These are phyloP conservation scores for Colletotrichum sp. DNA, from an alignment of 2,329 filamentous ascomycete species.

Conservation along the genomic window DNA sequence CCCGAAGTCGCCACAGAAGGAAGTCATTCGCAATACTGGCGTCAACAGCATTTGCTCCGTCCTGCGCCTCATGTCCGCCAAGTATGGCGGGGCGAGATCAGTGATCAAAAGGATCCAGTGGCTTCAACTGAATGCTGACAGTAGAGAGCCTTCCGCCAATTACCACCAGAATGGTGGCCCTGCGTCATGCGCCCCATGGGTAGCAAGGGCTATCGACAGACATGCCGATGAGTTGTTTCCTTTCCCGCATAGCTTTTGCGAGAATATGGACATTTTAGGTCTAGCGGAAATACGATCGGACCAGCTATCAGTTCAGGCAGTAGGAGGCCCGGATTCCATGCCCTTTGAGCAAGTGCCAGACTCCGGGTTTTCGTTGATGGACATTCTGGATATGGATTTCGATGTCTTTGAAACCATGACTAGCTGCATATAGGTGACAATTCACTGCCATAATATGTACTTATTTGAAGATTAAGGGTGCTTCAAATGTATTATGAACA, in stretches of 20 bases:
- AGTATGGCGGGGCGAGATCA: not conserved
- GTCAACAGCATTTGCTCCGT: not conserved
- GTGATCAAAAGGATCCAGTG: not conserved
- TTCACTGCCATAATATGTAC: accelerated
- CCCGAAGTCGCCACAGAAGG: not conserved
- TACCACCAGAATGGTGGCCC: not conserved
- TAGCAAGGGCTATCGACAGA: not conserved
- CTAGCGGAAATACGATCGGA: not conserved
- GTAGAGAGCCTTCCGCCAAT: not conserved
- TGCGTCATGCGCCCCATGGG: not conserved
- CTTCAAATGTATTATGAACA: not conserved
- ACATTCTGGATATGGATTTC: not conserved
- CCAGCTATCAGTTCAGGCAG: not conserved
- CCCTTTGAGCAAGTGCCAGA: not conserved
- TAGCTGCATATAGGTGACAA: not conserved
- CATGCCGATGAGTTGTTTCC: not conserved
- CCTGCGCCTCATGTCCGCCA: not conserved
- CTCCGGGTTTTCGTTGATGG: not conserved
- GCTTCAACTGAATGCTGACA: not conserved
- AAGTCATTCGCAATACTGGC: not conserved
- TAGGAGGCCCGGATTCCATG: not conserved
- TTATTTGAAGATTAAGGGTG: not conserved
- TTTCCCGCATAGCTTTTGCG: not conserved
- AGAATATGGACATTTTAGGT: not conserved
- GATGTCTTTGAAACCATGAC: not conserved